Conservation (phyloP, 306 rosid species). For the Leucaena leucocephala region DNA sequence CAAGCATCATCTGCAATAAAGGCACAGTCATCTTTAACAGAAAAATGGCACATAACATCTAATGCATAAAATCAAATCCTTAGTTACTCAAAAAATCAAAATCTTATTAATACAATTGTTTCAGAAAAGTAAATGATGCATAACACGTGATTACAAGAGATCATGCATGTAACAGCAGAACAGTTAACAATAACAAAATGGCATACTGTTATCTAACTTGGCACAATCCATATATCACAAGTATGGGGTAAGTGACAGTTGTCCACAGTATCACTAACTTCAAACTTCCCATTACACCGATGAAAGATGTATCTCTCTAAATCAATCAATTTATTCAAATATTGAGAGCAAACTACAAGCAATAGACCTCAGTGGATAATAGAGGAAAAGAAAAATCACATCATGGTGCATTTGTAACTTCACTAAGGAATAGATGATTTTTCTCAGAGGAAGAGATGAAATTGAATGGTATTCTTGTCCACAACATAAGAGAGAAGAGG, state of each 20-base stretch:
- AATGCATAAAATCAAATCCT: background rate
- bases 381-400: background rate
- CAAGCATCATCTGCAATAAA: conserved; percentile 2
- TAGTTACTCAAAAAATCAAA: background rate
- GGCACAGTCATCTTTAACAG: background rate
- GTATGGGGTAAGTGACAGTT: background rate
- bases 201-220: background rate
- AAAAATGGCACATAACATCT: background rate
- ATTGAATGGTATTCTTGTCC: background rate
- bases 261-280: background rate
- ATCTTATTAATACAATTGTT: background rate
- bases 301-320: background rate
- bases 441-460: background rate
- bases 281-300: background rate
- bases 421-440: background rate
- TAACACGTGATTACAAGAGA: background rate
- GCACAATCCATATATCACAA: background rate
- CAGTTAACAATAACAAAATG: too few species aligned
- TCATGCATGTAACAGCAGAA: too few species aligned
- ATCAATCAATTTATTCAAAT: background rate
- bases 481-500: background rate
- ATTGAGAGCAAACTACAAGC: background rate
- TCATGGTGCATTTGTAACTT: background rate
- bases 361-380: background rate
- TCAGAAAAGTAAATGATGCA: background rate